Conservation (phyloP, 1,139 yeast species). For the Diutina rugosa region DNA sequence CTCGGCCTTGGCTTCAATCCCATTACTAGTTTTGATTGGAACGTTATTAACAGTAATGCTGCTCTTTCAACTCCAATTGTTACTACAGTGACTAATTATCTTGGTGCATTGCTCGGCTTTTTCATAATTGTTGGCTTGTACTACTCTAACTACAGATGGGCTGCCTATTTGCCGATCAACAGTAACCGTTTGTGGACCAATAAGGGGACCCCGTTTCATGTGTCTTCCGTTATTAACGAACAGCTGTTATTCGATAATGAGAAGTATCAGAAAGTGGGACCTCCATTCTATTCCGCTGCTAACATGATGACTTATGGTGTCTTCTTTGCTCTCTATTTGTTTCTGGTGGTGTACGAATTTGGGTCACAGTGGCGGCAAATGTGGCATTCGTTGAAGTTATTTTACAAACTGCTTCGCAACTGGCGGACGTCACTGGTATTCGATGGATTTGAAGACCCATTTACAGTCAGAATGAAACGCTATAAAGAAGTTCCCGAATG, state of each 20-base stretch:
- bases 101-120: neutral
- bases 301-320: slow-evolving; percentile 40
- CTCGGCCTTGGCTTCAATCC: slow-evolving; percentile 48
- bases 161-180: slow-evolving; percentile 37
- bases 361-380: slow-evolving; percentile 4
- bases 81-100: neutral
- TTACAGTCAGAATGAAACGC: slow-evolving; percentile 10
- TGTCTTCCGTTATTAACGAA: slow-evolving; percentile 12
- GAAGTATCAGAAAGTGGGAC: slow-evolving; percentile 13
- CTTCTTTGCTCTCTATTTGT: slow-evolving; percentile 48
- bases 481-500: slow-evolving; percentile 15
- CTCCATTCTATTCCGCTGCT: slow-evolving; percentile 28
- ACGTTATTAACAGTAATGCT: slow-evolving; percentile 9
- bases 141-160: slow-evolving; percentile 37
- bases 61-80: neutral
- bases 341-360: slow-evolving; percentile 19
- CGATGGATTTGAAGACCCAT: slow-evolving; percentile 17
- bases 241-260: slow-evolving; percentile 6
- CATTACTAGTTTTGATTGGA: slow-evolving; percentile 40
- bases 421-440: slow-evolving; percentile 5
- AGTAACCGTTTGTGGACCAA: slow-evolving; percentile 30
- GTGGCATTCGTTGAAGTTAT: slow-evolving; percentile 3
- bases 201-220: slow-evolving; percentile 29
- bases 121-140: slow-evolving; percentile 28
- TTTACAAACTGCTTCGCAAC: slow-evolving; percentile 4